A percentile compares a stretch with the other conserved stretches of the same genome.
These are phyloP conservation scores for Mortierella sp. DNA, from an alignment of 371 early-diverging fungal species.

Conservation along the genomic window DNA sequence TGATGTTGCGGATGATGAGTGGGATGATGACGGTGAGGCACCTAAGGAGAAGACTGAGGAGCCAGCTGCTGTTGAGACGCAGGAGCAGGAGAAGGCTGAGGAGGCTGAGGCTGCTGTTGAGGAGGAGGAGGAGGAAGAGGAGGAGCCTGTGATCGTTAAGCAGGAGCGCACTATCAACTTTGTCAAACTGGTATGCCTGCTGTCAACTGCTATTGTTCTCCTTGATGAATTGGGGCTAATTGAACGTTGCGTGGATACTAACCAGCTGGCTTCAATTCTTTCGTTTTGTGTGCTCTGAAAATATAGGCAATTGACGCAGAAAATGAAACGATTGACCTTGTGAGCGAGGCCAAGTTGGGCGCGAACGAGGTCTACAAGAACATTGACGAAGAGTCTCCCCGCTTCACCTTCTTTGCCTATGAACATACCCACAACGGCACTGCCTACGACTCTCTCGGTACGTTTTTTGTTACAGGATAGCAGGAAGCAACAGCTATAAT, in stretches of 20 bases:
- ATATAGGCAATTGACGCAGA: conserved; percentile 56
- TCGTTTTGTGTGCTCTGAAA: not conserved
- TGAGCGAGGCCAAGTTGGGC: conserved; percentile 57
- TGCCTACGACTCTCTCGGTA: conserved; percentile 63
- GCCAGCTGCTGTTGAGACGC: not conserved
- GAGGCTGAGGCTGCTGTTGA: conserved; percentile 13
- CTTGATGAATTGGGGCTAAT: not conserved
- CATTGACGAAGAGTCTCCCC: conserved; percentile 69
- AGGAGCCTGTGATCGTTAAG: conserved; percentile 28
- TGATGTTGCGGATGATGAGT: conserved; percentile 46
- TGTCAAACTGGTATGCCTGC: conserved; percentile 72
- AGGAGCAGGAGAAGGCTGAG: conserved; percentile 2
- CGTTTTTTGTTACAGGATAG: conserved; percentile 16
- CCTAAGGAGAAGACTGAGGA: conserved; percentile 16
- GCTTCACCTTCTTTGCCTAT: conserved; percentile 78
- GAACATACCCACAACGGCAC: conserved; percentile 60
- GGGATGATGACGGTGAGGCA: conserved; percentile 42
- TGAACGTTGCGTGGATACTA: not conserved
- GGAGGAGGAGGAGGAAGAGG: conserved; percentile 17
- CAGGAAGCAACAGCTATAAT: no score
- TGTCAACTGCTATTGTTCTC: not conserved
- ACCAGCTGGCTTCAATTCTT: not conserved
- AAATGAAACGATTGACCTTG: conserved; percentile 72
- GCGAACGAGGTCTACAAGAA: conserved; percentile 61
- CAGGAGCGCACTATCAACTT: conserved; percentile 66